Base-by-base conservation (phyloP, 345 rosid species). In the Hirschfeldia incana region DNA sequence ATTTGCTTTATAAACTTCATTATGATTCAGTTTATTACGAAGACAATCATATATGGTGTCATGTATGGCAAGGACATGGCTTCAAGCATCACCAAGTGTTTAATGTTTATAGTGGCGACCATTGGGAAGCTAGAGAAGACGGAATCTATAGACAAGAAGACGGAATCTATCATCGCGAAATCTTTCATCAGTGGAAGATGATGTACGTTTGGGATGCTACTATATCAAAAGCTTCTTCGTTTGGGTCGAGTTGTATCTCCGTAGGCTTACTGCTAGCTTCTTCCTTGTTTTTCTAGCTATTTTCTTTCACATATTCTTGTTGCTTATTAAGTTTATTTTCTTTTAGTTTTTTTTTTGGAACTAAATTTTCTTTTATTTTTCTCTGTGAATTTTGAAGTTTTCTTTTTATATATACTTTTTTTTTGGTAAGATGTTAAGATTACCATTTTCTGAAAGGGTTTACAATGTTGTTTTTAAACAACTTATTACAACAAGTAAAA, bases 41-140 rank as follows among this genome's bases (percentile, higher is more conserved):
- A 27, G 2, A 32, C 4, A 36, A 2, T 0, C 6, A 37, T 65
- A 4, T 73, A 8, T 58, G 30, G 32, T 58, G 76, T 46, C 76
- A 63, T 63, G 13, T 73, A 16, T 73, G 76, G 76, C 44, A 62
- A 73, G 69, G 69, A 73, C 61, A 67, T 29, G 36, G 65, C 2
- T 73, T 46, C 13, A 73, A 62, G 21, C 44, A 62, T 62, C 76
- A 73, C 33, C 60, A 73, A 73, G 61, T 63, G 21, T 44, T 73
- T 73, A 0, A 16, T 3, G 61, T 62, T 17, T 0, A 1, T 9
- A 1, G 2, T 44, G 13, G 17, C 6, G 0, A 46, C 61, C 33
- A 46, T 6, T 73, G 76, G 76, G 76, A 63, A 73, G 76, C 76
- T 62, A 73, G 3, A 32, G 69, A 73, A 46, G 76, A 73, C 5